Evolutionary conservation across 176 grass and related monocot species (phyloP), one percentile per base, ranked within the genome.

Genomic region (Rhynchospora tenuis): DNA sequence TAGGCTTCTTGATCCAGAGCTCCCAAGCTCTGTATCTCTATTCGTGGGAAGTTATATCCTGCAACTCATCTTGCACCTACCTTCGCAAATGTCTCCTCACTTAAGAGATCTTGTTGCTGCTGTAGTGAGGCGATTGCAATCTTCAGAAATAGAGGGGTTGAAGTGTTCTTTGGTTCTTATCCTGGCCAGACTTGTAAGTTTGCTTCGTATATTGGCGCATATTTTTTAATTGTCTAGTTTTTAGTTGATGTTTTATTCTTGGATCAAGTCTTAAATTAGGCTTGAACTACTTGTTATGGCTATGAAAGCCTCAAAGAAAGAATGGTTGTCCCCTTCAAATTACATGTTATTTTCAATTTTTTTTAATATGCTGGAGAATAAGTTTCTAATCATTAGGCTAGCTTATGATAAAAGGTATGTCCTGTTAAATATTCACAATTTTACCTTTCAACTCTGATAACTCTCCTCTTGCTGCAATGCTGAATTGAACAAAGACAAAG

Each of bases 31-130:
- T 61, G 91, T 92, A 54, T 98, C 95, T 79, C 87, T 98, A 80
- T 98, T 94, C 19, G 95, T 98, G 79, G 95, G 92, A 84, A 98
- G 89, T 84, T 95, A 91, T 69, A 87, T 98, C 82, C 88, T 95
- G 81, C 95, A 98, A 88, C 88, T 98, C 77, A 93, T 98, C 80
- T 86, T 98, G 61, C 92, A 95, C 78, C 75, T 95, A 42, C 91
- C 92, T 78, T 87, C 89, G 0, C 89, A 98, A 63, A 61, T 98
- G 64, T 98, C 95, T 80, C 84, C 89, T 28, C 86, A 98, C 79
- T 87, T 93, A 84, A 91, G 68, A 6, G 92, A 95, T 59, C 90
- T 98, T 14, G 82, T 93, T 54, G 90, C 84, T 91, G 93, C 95
- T 86, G 86, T 95, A 81, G 92, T 95, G 59, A 91, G 90, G 64